These are phyloP conservation scores for Pelargonium citronellum DNA, from an alignment of 441 rosid species.

Conservation along the genomic window DNA sequence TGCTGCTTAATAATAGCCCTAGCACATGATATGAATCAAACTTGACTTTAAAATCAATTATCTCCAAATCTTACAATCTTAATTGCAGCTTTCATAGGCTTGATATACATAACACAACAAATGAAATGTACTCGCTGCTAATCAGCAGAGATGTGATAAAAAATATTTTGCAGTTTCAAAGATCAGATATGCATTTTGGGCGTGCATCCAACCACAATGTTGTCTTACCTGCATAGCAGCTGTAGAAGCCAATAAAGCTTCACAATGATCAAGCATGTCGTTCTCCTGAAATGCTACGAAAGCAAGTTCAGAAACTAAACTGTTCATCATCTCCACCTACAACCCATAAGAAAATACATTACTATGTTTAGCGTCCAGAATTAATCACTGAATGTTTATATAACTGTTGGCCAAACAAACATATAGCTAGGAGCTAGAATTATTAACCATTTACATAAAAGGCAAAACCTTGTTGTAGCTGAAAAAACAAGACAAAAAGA, in stretches of 20 bases:
- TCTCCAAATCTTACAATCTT: neutral
- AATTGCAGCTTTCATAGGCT: neutral
- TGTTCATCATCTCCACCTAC: slow-evolving; percentile 65
- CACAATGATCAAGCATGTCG: slow-evolving; percentile 57
- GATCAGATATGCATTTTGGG: neutral
- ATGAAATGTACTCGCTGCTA: no score
- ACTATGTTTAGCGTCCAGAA: slow-evolving; percentile 12
- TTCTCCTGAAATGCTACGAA: slow-evolving; percentile 48
- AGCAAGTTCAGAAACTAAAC: slow-evolving; percentile 63
- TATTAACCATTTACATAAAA: neutral
- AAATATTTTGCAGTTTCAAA: neutral
- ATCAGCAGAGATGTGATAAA: no score
- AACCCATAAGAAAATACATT: slow-evolving; percentile 17
- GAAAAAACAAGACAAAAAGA: neutral
- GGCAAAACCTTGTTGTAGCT: neutral
- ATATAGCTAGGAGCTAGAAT: neutral
- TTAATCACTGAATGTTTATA: slow-evolving; percentile 1
- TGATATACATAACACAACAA: neutral
- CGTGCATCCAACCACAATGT: neutral
- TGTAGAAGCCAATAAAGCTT: slow-evolving; percentile 54
- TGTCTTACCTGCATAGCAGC: slow-evolving; percentile 63
- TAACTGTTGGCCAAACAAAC: neutral
- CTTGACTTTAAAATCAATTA: neutral
- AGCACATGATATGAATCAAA: no score
- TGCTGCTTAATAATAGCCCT: no score